Base-by-base conservation (phyloP, 2,329 filamentous ascomycete species). In the Coniochaeta hoffmannii region DNA sequence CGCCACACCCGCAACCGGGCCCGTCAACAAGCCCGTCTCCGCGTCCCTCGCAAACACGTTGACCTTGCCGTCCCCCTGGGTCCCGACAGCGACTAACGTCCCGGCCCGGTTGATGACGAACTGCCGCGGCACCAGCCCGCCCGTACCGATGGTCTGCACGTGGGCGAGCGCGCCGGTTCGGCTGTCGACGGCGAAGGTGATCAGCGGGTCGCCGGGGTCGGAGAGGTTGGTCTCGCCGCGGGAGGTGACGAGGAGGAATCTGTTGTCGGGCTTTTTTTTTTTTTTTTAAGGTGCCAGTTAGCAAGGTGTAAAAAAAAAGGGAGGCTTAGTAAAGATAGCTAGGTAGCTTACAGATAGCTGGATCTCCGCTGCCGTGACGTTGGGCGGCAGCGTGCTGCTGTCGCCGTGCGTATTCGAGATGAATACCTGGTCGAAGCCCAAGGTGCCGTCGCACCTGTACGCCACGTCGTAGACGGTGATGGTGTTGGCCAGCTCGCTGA, bases 81-180 rank as follows among this genome's bases (percentile, higher is more conserved):
- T 75, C 0, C 79, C 86, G 28, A 90, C 81, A 1, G 85, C 87
- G 3, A 90, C 71, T 57, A 86, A 69, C 55, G 77, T 76, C 1
- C 87, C 88, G 11, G 77, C 79, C 58, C 76, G 76, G 68, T 87
- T 90, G 56, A 89, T 70, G 53, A 77, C 79, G 67, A 89, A 87
- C 38, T 87, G 85, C 22, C 88, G 78, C 0, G 89, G 88, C 55
- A 77, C 79, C 8, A 71, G 68, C 2, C 89, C 89, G 51, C 86
- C 85, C 0, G 83, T 79, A 0, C 86, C 76, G n/a, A 78, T 77
- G 28, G 83, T 74, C 62, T 86, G 79, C 3, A 81, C 66, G 55
- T 82, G 76, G 0, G 64, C 69, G 26, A 90, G 73, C 1, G 69
- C 72, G 7, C 86, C 87, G n/a, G 77, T 78, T 14, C 65, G 59